Percentiles rank a stretch among this genome's conserved stretches.
phyloP scores from a whole-genome alignment of 2,329 filamentous ascomycete genomes.

The Lojkania enalia region DNA sequence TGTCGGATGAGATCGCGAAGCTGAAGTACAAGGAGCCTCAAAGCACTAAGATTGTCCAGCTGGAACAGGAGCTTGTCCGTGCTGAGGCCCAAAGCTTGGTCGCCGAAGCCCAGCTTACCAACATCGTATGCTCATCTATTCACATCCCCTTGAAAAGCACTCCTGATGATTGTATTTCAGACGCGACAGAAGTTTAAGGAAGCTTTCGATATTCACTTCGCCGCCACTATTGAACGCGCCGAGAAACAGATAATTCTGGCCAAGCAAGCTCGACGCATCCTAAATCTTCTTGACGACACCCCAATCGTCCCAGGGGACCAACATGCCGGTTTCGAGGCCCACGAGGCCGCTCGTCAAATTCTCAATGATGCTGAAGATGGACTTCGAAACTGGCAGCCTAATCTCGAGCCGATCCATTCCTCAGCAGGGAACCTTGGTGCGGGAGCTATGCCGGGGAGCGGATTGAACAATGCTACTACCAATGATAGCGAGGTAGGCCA shows the following conservation, averaged over 20 bases:
- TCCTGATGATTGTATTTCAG: constrained; percentile 50
- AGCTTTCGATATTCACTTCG: constrained; percentile 85
- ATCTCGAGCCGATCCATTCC: constrained; percentile 58
- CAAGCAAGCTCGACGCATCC: constrained; percentile 81
- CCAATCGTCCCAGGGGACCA: constrained; percentile 85
- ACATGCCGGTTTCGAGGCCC: constrained; percentile 68
- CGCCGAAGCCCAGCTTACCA: constrained; percentile 93
- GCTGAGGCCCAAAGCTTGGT: constrained; percentile 96
- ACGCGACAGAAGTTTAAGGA: constrained; percentile 96
- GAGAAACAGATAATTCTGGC: constrained; percentile 97
- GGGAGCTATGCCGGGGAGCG: constrained; percentile 49
- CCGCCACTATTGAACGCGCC: constrained; percentile 89
- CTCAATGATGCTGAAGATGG: constrained; percentile 92
- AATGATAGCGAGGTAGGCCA: constrained; percentile 19
- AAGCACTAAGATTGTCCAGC: constrained; percentile 75
- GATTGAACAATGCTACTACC: constrained; percentile 7
- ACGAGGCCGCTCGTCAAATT: constrained; percentile 74
- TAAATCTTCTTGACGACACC: constrained; percentile 85
- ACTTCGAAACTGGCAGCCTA: constrained; percentile 71
- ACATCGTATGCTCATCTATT: constrained; percentile 67
- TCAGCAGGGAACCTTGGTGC: constrained; percentile 53
- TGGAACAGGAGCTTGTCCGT: constrained; percentile 95
- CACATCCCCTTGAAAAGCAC: background rate
- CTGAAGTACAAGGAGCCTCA: constrained; percentile 91
- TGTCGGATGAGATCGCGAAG: constrained; percentile 88